These are phyloP conservation scores for Phytopythium kandeliae DNA, from an alignment of 352 stramenopile species.

Conservation along the genomic window DNA sequence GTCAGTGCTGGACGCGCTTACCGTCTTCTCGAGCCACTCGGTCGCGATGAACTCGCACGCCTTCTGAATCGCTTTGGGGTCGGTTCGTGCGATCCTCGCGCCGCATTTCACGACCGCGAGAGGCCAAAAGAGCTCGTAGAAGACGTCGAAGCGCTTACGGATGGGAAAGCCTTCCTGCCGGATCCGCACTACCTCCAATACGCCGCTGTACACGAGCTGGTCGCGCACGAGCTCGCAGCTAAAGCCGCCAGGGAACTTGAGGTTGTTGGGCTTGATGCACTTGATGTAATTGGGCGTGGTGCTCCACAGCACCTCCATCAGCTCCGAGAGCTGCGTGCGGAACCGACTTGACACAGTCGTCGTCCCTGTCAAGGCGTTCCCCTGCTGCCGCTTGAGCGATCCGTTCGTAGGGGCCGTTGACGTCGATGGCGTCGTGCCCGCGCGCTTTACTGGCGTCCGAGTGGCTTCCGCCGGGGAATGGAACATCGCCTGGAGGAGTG, in stretches of 20 bases:
- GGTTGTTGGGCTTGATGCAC: slow-evolving; percentile 94
- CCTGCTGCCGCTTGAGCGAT: slow-evolving; percentile 27
- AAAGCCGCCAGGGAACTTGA: slow-evolving; percentile 88
- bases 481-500: slow-evolving; percentile 66
- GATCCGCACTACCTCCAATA: slow-evolving; percentile 91
- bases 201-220: slow-evolving; percentile 89
- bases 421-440: slow-evolving; percentile 7
- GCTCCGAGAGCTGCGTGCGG: slow-evolving; percentile 64
- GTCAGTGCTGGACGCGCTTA: not conserved
- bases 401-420: slow-evolving; percentile 4
- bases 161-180: slow-evolving; percentile 90
- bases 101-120: slow-evolving; percentile 26
- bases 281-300: slow-evolving; percentile 94
- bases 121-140: slow-evolving; percentile 69
- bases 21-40: slow-evolving; percentile 34
- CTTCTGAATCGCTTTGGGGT: slow-evolving; percentile 18
- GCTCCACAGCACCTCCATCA: slow-evolving; percentile 79
- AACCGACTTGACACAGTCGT: slow-evolving; percentile 71
- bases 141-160: slow-evolving; percentile 67
- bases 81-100: slow-evolving; percentile 13
- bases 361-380: slow-evolving; percentile 47
- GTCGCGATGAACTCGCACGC: slow-evolving; percentile 44
- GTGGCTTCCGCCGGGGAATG: not conserved
- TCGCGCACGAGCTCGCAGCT: slow-evolving; percentile 86
- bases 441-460: slow-evolving; percentile 9